A percentile compares a stretch with the other conserved stretches of the same genome.
Conservation (phyloP, 1,284 basidiomycete genomes). For the Coriolopsis trogii region DNA sequence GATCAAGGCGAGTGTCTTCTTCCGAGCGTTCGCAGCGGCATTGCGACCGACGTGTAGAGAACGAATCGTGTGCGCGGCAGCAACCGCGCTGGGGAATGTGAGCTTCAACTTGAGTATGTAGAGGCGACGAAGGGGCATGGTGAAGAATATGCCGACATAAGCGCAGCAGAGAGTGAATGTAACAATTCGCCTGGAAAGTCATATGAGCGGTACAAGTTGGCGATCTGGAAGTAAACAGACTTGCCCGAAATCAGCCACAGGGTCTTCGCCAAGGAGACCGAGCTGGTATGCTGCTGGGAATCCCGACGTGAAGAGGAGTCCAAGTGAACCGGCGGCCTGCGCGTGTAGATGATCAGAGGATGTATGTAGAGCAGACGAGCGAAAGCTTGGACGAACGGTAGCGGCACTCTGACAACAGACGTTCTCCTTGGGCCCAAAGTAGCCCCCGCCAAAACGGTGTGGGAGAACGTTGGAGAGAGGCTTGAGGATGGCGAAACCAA, state of each 20-base stretch:
- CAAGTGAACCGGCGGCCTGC: conserved; percentile 54
- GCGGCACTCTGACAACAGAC: conserved; percentile 59
- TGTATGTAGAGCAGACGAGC: too few species aligned
- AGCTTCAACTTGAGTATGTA: conserved; percentile 71
- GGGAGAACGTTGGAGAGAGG: conserved; percentile 53
- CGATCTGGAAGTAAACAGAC: conserved; percentile 7
- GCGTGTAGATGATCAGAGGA: neutral
- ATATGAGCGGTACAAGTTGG: conserved; percentile 6
- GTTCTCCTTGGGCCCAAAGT: conserved; percentile 72
- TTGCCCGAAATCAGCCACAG: conserved; percentile 40
- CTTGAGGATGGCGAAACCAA: conserved; percentile 70
- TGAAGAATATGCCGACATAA: conserved; percentile 72
- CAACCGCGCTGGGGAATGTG: conserved; percentile 70
- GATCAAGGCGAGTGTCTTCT: conserved; percentile 58
- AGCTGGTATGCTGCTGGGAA: conserved; percentile 66
- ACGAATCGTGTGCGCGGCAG: conserved; percentile 69
- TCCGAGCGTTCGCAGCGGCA: conserved; percentile 54
- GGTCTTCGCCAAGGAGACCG: conserved; percentile 48
- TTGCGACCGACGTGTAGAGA: conserved; percentile 58
- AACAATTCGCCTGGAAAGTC: conserved; percentile 40
- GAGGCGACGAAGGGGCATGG: conserved; percentile 63
- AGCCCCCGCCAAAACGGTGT: conserved; percentile 53
- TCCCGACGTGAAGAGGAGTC: conserved; percentile 66
- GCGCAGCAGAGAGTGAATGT: conserved; percentile 59
- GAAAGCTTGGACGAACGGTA: conserved; percentile 36